Evolutionary conservation across 1,284 basidiomycete species (phyloP), one percentile per base, ranked within the genome.

Genomic region (Chalciporus sp.): DNA sequence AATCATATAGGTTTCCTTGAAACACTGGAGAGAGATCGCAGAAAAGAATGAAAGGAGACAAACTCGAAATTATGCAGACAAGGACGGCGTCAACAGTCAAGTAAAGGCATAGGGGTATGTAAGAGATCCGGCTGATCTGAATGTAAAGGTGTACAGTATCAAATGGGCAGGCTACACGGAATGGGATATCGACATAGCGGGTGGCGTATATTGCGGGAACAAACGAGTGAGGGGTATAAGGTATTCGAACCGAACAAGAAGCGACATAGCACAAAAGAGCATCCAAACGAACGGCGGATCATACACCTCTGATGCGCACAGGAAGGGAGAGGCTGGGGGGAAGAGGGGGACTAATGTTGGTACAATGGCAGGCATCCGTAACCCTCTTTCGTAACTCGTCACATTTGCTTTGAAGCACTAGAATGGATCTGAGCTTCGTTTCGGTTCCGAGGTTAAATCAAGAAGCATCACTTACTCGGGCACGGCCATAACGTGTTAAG

Each of bases 401-500:
- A 58, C 74, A 74, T 52, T 77, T 76, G 47, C 63, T 65, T 61
- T 79, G 76, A 20, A 80, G 71, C 31, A 70, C 81, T 83, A 49
- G 17, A 51, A 45, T 44, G 42, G 14, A 17, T 43, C 56, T 45
- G 28, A 29, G 20, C 23, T 39, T 62, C 33, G 12, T 50, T 47
- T 57, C 52, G 52, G 48, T 33, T 45, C 43, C 52, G 54, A 33
- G 33, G 28, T 49, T 54, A 3, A 17, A 46, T 45, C 20, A 8
- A 51, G 10, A 52, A 48, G 37, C 10, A 23, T 57, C 26, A 57
- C 81, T 64, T 66, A 88, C 88, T 72, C 51, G 75, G 72, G 63
- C 84, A 89, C 4, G 86, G 87, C 88, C 88, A 92, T 31, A 90
- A 72, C 17, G 75, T 77, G 60, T 83, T 85, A 66, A 89, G 76